A percentile compares a stretch with the other conserved stretches of the same genome.
These are phyloP conservation scores for Chaetomium cochliodes DNA, from an alignment of 495 filamentous ascomycete species.

Conservation along the genomic window DNA sequence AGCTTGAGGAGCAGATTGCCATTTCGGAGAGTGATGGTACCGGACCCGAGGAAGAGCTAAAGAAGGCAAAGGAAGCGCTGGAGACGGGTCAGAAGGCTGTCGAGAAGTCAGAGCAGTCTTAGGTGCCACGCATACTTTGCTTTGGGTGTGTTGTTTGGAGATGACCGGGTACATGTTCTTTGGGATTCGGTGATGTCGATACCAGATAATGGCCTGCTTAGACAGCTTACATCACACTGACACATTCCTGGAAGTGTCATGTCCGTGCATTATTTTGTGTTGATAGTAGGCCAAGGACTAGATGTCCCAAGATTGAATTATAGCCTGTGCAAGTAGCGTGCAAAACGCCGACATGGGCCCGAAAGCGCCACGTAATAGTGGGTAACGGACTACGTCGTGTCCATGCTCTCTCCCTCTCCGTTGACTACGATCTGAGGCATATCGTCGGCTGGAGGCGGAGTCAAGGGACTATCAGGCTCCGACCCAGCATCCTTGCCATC, in stretches of 20 bases:
- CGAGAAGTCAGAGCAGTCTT: constrained; percentile 18
- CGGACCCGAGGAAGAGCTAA: constrained; percentile 59
- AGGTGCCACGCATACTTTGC: constrained; percentile 2
- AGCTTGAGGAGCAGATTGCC: constrained; percentile 60
- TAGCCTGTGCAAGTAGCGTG: too few relatives aligned
- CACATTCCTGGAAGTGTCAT: too few relatives aligned
- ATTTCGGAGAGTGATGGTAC: constrained; percentile 56
- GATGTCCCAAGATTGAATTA: too few relatives aligned
- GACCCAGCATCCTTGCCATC: constrained; percentile 42
- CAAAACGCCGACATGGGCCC: too few relatives aligned
- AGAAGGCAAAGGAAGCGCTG: constrained; percentile 56
- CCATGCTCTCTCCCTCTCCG: constrained; percentile 66
- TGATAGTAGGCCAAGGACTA: too few relatives aligned
- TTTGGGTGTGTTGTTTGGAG: background rate
- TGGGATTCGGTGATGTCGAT: too few relatives aligned
- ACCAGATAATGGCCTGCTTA: too few relatives aligned
- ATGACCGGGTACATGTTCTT: background rate
- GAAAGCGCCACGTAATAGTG: background rate
- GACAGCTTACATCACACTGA: too few relatives aligned
- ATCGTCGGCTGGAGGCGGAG: constrained; percentile 44
- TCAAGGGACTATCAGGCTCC: constrained; percentile 37
- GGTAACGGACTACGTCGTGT: constrained; percentile 51
- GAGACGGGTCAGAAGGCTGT: constrained; percentile 43
- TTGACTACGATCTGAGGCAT: constrained; percentile 53
- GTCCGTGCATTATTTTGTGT: too few relatives aligned